phyloP scores from a whole-genome alignment of 2,329 filamentous ascomycete species.

The Camillea tinctor region DNA sequence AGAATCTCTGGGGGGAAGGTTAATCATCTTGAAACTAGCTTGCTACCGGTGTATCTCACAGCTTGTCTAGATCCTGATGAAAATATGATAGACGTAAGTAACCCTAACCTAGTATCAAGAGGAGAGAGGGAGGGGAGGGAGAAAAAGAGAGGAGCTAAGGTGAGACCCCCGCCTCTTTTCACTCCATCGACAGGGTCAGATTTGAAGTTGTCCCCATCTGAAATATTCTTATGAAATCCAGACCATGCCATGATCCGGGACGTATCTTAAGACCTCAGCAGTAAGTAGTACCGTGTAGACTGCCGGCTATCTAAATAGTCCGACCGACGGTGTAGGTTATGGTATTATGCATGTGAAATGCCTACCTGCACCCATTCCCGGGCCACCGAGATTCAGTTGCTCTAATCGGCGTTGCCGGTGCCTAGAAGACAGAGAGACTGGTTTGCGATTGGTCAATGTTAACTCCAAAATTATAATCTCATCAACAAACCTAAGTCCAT shows the following conservation, averaged over 20 bases:
- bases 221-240: neutral
- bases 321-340: neutral
- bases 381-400: neutral
- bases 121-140: too few species aligned
- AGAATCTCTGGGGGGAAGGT: slow-evolving; percentile 8
- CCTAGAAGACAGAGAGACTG: neutral
- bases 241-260: neutral
- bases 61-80: neutral
- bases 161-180: neutral
- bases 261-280: neutral
- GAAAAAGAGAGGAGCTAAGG: too few species aligned
- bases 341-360: neutral
- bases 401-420: neutral
- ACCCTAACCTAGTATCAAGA: too few species aligned
- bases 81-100: neutral
- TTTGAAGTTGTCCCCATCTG: neutral
- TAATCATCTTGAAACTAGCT: slow-evolving; percentile 17
- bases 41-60: neutral
- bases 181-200: neutral
- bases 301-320: neutral
- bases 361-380: neutral
- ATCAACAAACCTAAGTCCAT: neutral
- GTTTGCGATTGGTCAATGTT: neutral
- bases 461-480: neutral
- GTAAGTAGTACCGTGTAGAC: too few species aligned